A percentile compares a stretch with the other conserved stretches of the same genome.
Conservation (phyloP, 2,329 filamentous ascomycete genomes). For the Stagonosporopsis chrysanthemi region DNA sequence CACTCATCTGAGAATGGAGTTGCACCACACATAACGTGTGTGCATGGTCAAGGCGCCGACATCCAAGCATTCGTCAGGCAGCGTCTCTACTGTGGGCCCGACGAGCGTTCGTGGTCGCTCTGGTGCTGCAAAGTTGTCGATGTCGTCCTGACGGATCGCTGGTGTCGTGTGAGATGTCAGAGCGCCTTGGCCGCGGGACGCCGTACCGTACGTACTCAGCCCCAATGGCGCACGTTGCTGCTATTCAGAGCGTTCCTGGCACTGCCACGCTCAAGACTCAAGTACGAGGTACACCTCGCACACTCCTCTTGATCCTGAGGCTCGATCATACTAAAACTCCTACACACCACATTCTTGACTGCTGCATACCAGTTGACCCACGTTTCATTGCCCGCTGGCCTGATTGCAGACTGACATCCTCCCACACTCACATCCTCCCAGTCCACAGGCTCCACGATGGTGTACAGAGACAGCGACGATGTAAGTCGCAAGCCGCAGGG, state of each 20-base stretch:
- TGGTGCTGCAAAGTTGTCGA: not conserved
- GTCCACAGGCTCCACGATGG: slow-evolving; percentile 6
- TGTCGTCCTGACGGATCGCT: not conserved
- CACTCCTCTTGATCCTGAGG: not conserved
- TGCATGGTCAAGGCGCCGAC: too few species aligned
- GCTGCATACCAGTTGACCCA: not conserved
- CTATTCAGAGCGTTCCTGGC: not conserved
- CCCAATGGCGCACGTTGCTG: slow-evolving; percentile 6
- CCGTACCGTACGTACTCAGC: slow-evolving; percentile 4
- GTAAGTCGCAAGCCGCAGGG: not conserved
- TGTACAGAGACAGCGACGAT: slow-evolving; percentile 17
- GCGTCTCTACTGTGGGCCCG: not conserved
- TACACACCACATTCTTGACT: not conserved
- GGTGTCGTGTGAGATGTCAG: not conserved
- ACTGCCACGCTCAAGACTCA: slow-evolving; percentile 6
- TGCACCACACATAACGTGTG: too few species aligned
- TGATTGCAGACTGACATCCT: slow-evolving; percentile 14
- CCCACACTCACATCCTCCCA: not conserved
- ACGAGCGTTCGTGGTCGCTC: not conserved
- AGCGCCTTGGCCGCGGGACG: slow-evolving; percentile 12
- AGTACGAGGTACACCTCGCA: not conserved
- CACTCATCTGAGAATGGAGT: too few species aligned
- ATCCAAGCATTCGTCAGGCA: too few species aligned
- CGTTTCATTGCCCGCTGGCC: slow-evolving; percentile 1
- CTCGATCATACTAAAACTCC: not conserved